Evolutionary conservation across 257 asterid species (phyloP).

Genomic region (Ocimum tenuiflorum): DNA sequence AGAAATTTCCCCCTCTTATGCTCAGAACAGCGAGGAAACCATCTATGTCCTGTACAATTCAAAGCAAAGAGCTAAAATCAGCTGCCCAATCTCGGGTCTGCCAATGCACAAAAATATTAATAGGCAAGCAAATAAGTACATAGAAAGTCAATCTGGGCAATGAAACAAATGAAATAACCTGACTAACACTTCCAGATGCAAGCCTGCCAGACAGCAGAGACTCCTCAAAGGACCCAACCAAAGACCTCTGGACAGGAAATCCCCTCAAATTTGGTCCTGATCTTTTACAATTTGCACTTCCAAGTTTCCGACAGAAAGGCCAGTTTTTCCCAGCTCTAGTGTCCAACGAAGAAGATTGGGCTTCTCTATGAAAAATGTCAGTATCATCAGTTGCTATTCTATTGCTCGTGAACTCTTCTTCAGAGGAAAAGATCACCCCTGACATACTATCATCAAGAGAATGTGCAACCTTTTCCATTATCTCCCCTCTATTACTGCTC

Average conservation of each 20-base stretch:
- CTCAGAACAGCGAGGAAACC: constrained; percentile 79
- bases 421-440: constrained; percentile 29
- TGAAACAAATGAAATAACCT: constrained; percentile 38
- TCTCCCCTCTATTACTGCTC: constrained; percentile 26
- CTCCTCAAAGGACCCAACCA: constrained; percentile 90
- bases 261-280: constrained; percentile 42
- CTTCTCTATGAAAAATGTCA: constrained; percentile 19
- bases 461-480: constrained; percentile 22
- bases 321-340: constrained; percentile 31
- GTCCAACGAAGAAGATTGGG: constrained; percentile 34
- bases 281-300: constrained; percentile 30
- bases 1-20: constrained; percentile 60
- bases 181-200: constrained; percentile 45
- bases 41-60: constrained; percentile 47
- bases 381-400: constrained; percentile 33
- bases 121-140: background rate
- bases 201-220: constrained; percentile 78
- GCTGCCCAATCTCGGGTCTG: background rate
- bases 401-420: constrained; percentile 35
- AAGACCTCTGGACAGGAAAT: constrained; percentile 56
- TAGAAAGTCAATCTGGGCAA: background rate
- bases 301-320: constrained; percentile 32
- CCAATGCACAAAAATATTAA: background rate
- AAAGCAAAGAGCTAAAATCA: constrained; percentile 18
- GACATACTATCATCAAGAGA: constrained; percentile 37